These are phyloP conservation scores for Fusarium marasasianum DNA, from an alignment of 2,329 filamentous ascomycete species.

Conservation along the genomic window DNA sequence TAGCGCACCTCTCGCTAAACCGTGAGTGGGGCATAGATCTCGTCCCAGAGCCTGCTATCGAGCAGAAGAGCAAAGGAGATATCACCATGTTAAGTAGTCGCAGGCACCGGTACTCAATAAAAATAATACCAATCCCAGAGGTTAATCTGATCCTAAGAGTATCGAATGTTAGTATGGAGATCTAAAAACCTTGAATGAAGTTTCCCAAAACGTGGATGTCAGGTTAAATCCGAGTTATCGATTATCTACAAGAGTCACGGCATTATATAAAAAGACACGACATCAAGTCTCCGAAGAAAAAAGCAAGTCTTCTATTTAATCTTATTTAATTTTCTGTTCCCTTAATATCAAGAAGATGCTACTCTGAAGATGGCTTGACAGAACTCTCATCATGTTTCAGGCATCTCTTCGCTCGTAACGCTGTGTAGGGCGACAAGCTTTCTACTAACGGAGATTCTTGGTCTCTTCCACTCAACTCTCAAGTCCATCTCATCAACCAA, in stretches of 20 bases:
- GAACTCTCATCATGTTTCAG: background rate
- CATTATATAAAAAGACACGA: accelerated
- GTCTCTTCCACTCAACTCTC: background rate
- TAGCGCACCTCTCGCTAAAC: no score
- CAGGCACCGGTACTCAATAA: background rate
- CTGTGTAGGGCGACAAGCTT: background rate
- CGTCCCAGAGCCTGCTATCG: no score
- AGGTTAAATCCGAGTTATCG: no score
- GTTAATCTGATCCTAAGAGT: no score
- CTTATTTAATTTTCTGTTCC: no score
- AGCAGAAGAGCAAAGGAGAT: background rate
- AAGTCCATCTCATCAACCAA: accelerated
- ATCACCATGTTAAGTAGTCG: background rate
- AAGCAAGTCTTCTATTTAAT: no score
- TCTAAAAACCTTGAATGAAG: no score
- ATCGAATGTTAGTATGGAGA: no score
- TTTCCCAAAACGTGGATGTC: no score
- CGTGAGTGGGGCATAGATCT: no score
- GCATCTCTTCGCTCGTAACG: background rate
- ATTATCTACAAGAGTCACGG: background rate
- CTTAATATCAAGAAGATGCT: accelerated
- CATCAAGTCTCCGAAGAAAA: no score
- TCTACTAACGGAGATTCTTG: background rate
- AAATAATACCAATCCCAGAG: no score
- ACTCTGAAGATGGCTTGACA: background rate